Conservation (phyloP, 352 stramenopile species). For the Phytophthora parvispora region DNA sequence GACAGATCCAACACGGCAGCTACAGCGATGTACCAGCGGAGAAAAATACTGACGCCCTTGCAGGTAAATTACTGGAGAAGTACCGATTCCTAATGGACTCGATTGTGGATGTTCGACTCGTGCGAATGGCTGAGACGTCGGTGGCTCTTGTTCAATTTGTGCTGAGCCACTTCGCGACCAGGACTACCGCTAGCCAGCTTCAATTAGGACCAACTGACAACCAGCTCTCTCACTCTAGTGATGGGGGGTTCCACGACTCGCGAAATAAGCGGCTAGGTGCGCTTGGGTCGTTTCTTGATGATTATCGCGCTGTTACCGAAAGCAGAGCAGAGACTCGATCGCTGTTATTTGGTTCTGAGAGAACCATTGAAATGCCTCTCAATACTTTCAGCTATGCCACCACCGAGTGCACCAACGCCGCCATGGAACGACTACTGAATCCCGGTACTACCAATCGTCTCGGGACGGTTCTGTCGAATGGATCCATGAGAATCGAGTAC, state of each 20-base stretch:
- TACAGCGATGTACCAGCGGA: constrained; percentile 36
- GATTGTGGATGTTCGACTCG: constrained; percentile 68
- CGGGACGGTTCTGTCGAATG: constrained; percentile 35
- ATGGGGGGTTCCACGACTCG: constrained; percentile 19
- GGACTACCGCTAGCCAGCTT: constrained; percentile 11
- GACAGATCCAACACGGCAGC: constrained; percentile 8
- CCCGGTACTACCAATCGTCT: constrained; percentile 30
- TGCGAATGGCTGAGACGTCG: constrained; percentile 63
- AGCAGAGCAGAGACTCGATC: constrained; percentile 28
- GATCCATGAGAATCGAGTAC: constrained; percentile 52
- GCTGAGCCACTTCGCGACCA: constrained; percentile 46
- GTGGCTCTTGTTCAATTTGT: constrained; percentile 75
- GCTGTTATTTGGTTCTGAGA: constrained; percentile 32
- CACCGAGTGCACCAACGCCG: constrained; percentile 28
- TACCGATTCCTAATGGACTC: constrained; percentile 79
- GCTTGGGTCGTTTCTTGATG: constrained; percentile 39
- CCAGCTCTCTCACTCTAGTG: constrained; percentile 21
- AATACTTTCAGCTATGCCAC: constrained; percentile 23
- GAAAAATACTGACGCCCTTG: constrained; percentile 46
- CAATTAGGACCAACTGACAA: constrained; percentile 20
- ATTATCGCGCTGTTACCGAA: constrained; percentile 29
- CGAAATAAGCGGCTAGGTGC: constrained; percentile 18
- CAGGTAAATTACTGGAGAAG: constrained; percentile 65
- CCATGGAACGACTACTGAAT: constrained; percentile 38
- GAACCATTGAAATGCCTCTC: constrained; percentile 40